These are phyloP conservation scores for Aspergillus neoniger DNA, from an alignment of 2,329 filamentous ascomycete genomes.

Conservation along the genomic window DNA sequence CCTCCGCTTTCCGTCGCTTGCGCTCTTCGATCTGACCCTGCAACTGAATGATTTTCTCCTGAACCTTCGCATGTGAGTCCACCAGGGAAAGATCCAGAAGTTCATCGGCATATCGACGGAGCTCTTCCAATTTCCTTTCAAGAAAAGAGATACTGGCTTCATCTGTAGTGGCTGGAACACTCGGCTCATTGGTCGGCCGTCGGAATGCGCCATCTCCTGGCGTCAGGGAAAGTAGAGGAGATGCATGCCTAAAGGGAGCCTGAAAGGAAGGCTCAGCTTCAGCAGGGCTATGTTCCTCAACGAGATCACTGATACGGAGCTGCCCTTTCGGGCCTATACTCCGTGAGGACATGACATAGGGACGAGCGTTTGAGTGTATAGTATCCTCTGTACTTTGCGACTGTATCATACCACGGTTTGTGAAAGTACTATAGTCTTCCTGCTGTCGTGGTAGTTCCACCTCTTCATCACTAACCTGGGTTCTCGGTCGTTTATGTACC, in stretches of 20 bases:
- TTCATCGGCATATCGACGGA: slow-evolving; percentile 27
- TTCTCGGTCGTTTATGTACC: slow-evolving; percentile 15
- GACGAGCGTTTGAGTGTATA: background rate
- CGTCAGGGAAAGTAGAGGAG: background rate
- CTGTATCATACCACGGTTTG: background rate
- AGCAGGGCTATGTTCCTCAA: slow-evolving; percentile 9
- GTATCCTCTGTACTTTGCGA: background rate
- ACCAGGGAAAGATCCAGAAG: slow-evolving; percentile 28
- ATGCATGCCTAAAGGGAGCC: background rate
- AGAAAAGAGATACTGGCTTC: slow-evolving; percentile 20
- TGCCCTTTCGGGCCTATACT: slow-evolving; percentile 6
- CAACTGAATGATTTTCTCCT: slow-evolving; percentile 23
- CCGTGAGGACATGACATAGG: background rate
- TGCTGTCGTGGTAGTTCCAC: background rate
- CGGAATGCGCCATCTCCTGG: background rate
- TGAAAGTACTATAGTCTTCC: background rate
- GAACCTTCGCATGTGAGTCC: slow-evolving; percentile 27
- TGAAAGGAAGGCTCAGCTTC: background rate
- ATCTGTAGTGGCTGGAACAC: background rate
- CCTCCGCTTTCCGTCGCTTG: slow-evolving; percentile 21
- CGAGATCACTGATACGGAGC: slow-evolving; percentile 18
- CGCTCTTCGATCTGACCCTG: slow-evolving; percentile 21
- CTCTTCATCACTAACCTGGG: background rate
- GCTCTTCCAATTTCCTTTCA: slow-evolving; percentile 22
- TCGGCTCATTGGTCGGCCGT: background rate